Evolutionary conservation across 495 filamentous ascomycete genomes (phyloP).

Genomic region (Aspergillus asperescens): DNA sequence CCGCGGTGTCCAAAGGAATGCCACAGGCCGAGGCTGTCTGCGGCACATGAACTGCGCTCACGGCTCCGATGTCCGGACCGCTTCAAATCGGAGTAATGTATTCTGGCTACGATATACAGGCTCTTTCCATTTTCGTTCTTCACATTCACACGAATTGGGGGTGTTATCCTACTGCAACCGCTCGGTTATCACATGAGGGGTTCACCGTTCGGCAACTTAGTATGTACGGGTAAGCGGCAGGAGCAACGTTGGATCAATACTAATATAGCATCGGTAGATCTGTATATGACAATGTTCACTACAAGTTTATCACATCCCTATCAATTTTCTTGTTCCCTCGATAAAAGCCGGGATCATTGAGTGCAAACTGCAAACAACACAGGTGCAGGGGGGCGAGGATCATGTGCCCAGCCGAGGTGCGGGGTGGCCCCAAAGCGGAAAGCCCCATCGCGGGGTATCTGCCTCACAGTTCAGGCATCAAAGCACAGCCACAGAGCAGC

Average conservation of each 20-base stretch:
- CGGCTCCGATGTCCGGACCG: neutral
- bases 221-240: conserved; percentile 3
- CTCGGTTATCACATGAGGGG: conserved; percentile 15
- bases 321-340: too few species aligned
- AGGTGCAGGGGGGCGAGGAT: neutral
- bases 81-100: neutral
- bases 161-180: too few species aligned
- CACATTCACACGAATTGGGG: neutral
- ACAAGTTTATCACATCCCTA: too few species aligned
- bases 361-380: too few species aligned
- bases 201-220: conserved; percentile 10
- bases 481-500: conserved; percentile 5
- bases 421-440: conserved; percentile 18
- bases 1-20: conserved; percentile 24
- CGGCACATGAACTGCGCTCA: neutral
- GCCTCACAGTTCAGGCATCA: neutral
- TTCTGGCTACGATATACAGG: neutral
- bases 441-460: conserved; percentile 3
- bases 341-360: too few species aligned
- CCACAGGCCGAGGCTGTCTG: neutral
- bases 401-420: conserved; percentile 7
- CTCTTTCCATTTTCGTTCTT: neutral
- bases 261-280: too few species aligned
- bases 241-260: too few species aligned
- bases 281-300: too few species aligned